Base-by-base conservation (phyloP, 1,284 basidiomycete species). In the Moniliophthora roreri region DNA sequence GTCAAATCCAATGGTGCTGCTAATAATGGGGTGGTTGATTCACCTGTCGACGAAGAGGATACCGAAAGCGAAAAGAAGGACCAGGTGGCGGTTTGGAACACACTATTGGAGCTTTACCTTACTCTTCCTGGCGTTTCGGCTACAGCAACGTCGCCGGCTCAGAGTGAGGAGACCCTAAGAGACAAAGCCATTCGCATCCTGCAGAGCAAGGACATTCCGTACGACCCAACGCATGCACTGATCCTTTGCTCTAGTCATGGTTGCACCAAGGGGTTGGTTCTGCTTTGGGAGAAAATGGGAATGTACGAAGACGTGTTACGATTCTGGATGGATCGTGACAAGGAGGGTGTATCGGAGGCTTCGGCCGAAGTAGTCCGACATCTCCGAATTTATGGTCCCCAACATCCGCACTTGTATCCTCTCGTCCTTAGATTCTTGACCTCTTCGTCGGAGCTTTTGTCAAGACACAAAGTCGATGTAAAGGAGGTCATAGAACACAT, bases 271-370 rank as follows among this genome's bases (percentile, higher is more conserved):
- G 96, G 96, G 0, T 78, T 97, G 9, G 88, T 98, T 0, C 73
- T 91, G 8, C 75, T 99, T 0, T 98, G 95, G 89, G 96, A 98
- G 71, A 85, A 84, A 51, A 78, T 95, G 75, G 94, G 90, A 2
- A 95, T 98, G 95, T 93, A 93, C 68, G 97, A 98, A 63, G 95
- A 98, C 59, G 86, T 98, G 36, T 65, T 99, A 24, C 82, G 94
- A 18, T 95, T 92, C 73, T 95, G 89, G 86, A 96, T 96, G 80
- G 89, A 87, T 51, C 77, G 76, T 57, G 77, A 85, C 61, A 77
- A 74, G 26, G 73, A 73, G 11, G 76, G 72, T 4, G 62, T 68
- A 3, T 63, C 74, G 0, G 70, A 63, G 20, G 82, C 85, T 1
- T 88, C 87, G 3, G 66, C 65, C 1, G 81, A 91, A 63, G 91